Evolutionary conservation across 371 early-diverging fungal genomes (phyloP).

Genomic region (Rhizomucor pusillus): DNA sequence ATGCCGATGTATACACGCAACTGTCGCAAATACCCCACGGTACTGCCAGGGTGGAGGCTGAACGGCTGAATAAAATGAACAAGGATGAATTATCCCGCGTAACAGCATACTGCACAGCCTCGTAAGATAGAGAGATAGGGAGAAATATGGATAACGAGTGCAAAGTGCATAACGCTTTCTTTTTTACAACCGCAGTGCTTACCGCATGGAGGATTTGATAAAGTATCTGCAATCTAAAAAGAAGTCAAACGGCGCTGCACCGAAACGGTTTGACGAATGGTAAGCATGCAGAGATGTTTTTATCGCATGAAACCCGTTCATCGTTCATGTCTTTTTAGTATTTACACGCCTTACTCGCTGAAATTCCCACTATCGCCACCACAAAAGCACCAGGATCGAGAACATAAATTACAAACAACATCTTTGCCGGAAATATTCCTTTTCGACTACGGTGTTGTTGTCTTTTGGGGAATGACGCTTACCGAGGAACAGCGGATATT

Average conservation of each 20-base stretch:
- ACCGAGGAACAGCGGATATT: slow-evolving; percentile 80
- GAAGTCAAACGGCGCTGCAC: slow-evolving; percentile 35
- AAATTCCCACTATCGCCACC: slow-evolving; percentile 41
- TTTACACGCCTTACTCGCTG: slow-evolving; percentile 49
- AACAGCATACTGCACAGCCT: slow-evolving; percentile 90
- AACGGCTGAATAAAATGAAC: slow-evolving; percentile 44
- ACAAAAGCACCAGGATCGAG: slow-evolving; percentile 12
- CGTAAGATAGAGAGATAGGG: slow-evolving; percentile 29
- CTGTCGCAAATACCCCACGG: slow-evolving; percentile 50
- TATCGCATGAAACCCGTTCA: background rate
- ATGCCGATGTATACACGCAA: slow-evolving; percentile 46
- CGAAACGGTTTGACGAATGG: slow-evolving; percentile 53
- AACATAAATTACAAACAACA: slow-evolving; percentile 7
- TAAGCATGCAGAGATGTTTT: slow-evolving; percentile 4
- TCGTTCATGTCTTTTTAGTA: slow-evolving; percentile 6
- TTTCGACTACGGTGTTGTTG: slow-evolving; percentile 95
- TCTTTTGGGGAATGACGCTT: slow-evolving; percentile 93
- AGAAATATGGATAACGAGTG: background rate
- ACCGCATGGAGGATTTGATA: slow-evolving; percentile 58
- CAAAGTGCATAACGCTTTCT: background rate
- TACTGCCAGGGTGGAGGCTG: slow-evolving; percentile 39
- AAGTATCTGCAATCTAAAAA: slow-evolving; percentile 52
- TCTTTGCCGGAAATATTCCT: slow-evolving; percentile 69
- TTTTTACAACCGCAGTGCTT: slow-evolving; percentile 32
- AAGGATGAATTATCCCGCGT: slow-evolving; percentile 59